Percentiles rank a stretch among this genome's conserved stretches.
Evolutionary conservation across 768 basidiomycete genomes (phyloP).

Genomic region (Hypholoma sublateritium): DNA sequence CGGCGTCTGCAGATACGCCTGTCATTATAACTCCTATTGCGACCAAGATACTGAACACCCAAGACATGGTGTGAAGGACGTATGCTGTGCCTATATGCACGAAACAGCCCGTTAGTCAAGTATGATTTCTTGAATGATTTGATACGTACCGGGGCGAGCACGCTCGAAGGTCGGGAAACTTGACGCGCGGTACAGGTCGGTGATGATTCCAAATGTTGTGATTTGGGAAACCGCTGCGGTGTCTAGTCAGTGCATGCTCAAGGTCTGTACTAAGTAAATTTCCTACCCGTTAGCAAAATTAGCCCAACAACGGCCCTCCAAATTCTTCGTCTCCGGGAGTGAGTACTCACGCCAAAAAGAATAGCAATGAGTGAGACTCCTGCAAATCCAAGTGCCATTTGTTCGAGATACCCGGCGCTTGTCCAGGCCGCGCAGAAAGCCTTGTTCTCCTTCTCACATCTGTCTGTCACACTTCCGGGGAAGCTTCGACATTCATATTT

Average conservation of each 20-base stretch:
- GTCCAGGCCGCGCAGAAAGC: constrained; percentile 68
- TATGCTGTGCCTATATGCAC: constrained; percentile 55
- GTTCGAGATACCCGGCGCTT: constrained; percentile 66
- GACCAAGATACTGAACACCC: constrained; percentile 56
- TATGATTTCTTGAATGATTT: neutral
- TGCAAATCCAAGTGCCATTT: constrained; percentile 65
- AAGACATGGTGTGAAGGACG: constrained; percentile 57
- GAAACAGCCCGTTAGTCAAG: neutral
- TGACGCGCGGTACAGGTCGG: constrained; percentile 52
- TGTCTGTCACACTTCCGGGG: constrained; percentile 51
- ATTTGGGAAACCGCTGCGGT: constrained; percentile 57
- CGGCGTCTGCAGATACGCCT: constrained; percentile 60
- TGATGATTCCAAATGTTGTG: constrained; percentile 60
- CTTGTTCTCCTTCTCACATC: constrained; percentile 52
- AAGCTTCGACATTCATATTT: constrained; percentile 66
- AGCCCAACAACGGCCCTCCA: constrained; percentile 75
- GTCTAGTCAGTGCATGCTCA: neutral
- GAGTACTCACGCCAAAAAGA: constrained; percentile 69
- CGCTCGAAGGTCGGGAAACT: constrained; percentile 51
- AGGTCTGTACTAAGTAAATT: neutral
- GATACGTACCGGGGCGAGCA: constrained; percentile 56
- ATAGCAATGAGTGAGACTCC: constrained; percentile 56
- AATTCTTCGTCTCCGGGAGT: constrained; percentile 70
- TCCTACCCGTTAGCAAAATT: constrained; percentile 57
- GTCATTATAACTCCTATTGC: constrained; percentile 56